phyloP scores from a whole-genome alignment of 2,329 filamentous ascomycete genomes.

The Trichoderma gracile region DNA sequence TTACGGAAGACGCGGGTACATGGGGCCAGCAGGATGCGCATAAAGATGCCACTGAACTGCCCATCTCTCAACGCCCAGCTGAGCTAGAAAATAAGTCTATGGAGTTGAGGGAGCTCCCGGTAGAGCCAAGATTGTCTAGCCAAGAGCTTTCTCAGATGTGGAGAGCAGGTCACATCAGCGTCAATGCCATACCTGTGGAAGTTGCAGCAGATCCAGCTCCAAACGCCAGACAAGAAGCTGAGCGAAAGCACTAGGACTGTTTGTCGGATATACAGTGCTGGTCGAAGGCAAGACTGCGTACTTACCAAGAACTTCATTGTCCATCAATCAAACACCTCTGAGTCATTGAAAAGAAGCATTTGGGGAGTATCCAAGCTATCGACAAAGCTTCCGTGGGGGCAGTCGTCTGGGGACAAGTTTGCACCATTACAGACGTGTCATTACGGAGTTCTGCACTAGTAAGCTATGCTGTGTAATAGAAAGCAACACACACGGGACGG shows the following conservation, averaged over 20 bases:
- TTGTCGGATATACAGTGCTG: not conserved
- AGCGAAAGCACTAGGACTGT: not conserved
- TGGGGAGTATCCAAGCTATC: not conserved
- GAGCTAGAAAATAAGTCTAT: constrained; percentile 27
- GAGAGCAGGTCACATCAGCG: constrained; percentile 12
- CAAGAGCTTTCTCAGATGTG: not conserved
- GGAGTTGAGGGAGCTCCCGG: constrained; percentile 24
- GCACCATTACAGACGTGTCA: not conserved
- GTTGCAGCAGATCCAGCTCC: constrained; percentile 14
- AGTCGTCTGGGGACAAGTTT: not conserved
- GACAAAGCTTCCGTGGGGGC: not conserved
- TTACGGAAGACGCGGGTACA: constrained; percentile 12
- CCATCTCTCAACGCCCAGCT: not conserved
- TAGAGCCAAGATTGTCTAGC: not conserved
- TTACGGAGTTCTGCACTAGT: not conserved
- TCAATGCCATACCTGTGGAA: constrained; percentile 21
- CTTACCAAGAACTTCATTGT: no score
- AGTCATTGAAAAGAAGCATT: not conserved
- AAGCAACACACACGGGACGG: not conserved
- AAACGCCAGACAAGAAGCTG: not conserved
- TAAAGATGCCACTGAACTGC: not conserved
- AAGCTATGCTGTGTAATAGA: not conserved
- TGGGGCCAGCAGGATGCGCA: constrained; percentile 14
- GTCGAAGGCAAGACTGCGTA: no score
- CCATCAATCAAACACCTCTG: not conserved